These are phyloP conservation scores for Wickerhamiella lipophila DNA, from an alignment of 805 yeast species.

Conservation along the genomic window DNA sequence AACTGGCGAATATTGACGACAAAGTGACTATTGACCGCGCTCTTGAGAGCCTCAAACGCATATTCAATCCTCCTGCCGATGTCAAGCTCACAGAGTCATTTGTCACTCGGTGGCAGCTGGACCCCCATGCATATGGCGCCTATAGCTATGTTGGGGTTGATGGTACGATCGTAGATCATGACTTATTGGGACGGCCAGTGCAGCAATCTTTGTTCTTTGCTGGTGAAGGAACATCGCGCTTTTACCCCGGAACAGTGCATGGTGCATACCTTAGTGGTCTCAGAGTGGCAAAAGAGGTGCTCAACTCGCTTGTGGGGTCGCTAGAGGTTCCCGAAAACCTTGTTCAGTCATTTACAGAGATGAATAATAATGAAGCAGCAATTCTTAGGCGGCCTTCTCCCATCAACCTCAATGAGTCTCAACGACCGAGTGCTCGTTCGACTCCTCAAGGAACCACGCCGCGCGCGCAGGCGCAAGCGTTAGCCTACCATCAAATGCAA, in stretches of 20 bases:
- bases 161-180: conserved; percentile 34
- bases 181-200: conserved; percentile 30
- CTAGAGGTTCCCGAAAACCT: conserved; percentile 31
- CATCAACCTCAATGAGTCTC: conserved; percentile 2
- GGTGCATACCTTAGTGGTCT: conserved; percentile 35
- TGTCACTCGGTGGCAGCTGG: conserved; percentile 64
- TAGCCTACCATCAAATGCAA: not conserved
- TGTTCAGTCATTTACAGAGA: conserved; percentile 14
- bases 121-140: conserved; percentile 70
- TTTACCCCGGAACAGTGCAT: conserved; percentile 33
- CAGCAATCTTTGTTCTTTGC: conserved; percentile 31
- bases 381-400: conserved; percentile 6
- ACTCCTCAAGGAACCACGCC: conserved; percentile 10
- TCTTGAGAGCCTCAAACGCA: conserved; percentile 22
- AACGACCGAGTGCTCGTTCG: not conserved
- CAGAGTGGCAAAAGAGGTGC: conserved; percentile 32
- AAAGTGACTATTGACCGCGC: conserved; percentile 28
- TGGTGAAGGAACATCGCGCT: conserved; percentile 34
- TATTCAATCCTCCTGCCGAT: conserved; percentile 22
- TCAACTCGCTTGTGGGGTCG: conserved; percentile 31
- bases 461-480: not conserved
- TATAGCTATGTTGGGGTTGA: conserved; percentile 39
- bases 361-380: not conserved
- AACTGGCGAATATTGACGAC: conserved; percentile 26
- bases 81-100: conserved; percentile 30